Base-by-base conservation (phyloP, 306 rosid genomes). In the Ormosia emarginata region DNA sequence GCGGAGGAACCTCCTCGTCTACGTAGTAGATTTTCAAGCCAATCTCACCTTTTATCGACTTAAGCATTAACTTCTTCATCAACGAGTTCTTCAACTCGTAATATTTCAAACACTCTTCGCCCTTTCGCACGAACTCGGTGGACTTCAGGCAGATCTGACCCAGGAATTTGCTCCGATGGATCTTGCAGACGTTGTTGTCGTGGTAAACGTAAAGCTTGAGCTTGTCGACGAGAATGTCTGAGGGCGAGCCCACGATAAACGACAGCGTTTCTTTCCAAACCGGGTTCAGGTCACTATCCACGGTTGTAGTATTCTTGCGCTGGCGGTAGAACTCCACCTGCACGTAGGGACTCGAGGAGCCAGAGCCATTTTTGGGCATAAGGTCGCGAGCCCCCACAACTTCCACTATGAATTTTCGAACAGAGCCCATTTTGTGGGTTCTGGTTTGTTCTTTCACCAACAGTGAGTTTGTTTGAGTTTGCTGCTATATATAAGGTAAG, bases 61-160 rank as follows among this genome's bases (percentile, higher is more conserved):
- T 43, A 43, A 8, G 12, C 12, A 1, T 1, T 2, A 43, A 43
- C 2, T 1, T 8, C 8, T 12, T 9, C 0, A 3, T 6, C 12
- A 11, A 8, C 7, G 47, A 0, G 47, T 43, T 43, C 56, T 88
- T 80, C 71, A 92, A 63, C 3, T 79, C 76, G 49, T 79, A 85
- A 36, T 92, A 88, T 33, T 88, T 85, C 79, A 92, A 71, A n/a
- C 90, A 91, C 79, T 92, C 97, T 75, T 90, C 90, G 7, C 92
- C 97, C 69, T 84, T 92, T 36, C 53, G 63, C 14, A 88, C 94
- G 56, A 92, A 85, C 75, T 83, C 90, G 1, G 86, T 49, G 6
- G 92, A 85, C 24, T 81, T 70, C 75, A 92, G 8, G 11, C 91
- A 80, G 29, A 90, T 57, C 52, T 89, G 46, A 12, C 97, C 94